Conservation (phyloP, 2,329 filamentous ascomycete genomes). For the Aspergillus arachidicola region DNA sequence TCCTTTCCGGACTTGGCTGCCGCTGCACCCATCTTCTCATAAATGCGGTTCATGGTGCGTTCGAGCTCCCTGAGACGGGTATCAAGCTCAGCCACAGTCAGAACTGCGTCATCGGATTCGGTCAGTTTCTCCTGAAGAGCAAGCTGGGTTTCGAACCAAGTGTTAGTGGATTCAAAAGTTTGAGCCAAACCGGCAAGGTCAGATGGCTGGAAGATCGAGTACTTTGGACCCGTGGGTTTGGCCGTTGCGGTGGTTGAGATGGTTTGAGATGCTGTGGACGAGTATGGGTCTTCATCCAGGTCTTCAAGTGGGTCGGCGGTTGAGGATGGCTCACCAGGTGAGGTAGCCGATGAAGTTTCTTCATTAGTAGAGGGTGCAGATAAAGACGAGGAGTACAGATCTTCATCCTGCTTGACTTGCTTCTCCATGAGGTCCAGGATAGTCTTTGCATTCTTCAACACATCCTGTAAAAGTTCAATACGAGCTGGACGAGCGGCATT, state of each 20-base stretch:
- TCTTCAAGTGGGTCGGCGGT: slow-evolving; percentile 63
- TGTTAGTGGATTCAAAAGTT: slow-evolving; percentile 62
- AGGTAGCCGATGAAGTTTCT: slow-evolving; percentile 15
- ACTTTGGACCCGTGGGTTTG: slow-evolving; percentile 53
- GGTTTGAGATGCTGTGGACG: slow-evolving; percentile 41
- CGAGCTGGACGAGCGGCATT: slow-evolving; percentile 69
- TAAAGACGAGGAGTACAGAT: slow-evolving; percentile 58
- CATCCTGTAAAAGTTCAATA: slow-evolving; percentile 67
- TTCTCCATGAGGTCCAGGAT: slow-evolving; percentile 70
- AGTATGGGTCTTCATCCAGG: slow-evolving; percentile 71
- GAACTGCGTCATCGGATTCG: slow-evolving; percentile 71
- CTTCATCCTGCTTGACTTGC: slow-evolving; percentile 72
- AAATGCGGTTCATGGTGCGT: slow-evolving; percentile 43
- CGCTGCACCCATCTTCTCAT: slow-evolving; percentile 50
- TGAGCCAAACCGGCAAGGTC: slow-evolving; percentile 70
- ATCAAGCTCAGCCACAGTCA: slow-evolving; percentile 72
- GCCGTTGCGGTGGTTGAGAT: slow-evolving; percentile 38
- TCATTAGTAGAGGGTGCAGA: slow-evolving; percentile 45
- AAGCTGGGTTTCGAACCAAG: slow-evolving; percentile 76
- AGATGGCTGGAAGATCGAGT: slow-evolving; percentile 70
- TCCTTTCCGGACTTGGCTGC: slow-evolving; percentile 27
- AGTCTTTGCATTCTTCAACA: slow-evolving; percentile 71
- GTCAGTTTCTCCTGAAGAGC: slow-evolving; percentile 71
- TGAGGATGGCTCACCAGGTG: slow-evolving; percentile 46
- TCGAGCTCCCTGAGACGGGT: slow-evolving; percentile 71